A percentile compares a stretch with the other conserved stretches of the same genome.
Conservation (phyloP, 2,329 filamentous ascomycete species). For the Fusarium chuoi region DNA sequence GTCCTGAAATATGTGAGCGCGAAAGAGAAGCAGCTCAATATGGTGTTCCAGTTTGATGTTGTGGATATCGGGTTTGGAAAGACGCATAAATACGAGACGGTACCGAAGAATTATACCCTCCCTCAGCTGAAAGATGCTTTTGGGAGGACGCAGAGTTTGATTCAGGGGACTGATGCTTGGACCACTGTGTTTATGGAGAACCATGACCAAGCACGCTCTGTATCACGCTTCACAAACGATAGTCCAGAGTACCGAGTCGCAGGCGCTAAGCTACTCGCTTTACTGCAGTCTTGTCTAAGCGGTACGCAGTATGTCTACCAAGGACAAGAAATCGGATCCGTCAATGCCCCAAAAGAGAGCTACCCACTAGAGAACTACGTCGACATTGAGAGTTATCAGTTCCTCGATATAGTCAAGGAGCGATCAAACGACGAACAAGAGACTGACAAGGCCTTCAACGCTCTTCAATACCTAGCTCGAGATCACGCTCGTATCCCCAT, state of each 20-base stretch:
- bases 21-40: constrained; percentile 69
- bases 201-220: constrained; percentile 70
- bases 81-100: constrained; percentile 63
- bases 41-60: constrained; percentile 76
- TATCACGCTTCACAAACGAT: constrained; percentile 65
- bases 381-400: constrained; percentile 60
- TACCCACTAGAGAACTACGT: constrained; percentile 67
- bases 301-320: constrained; percentile 75
- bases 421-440: constrained; percentile 44
- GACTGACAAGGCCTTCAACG: constrained; percentile 49
- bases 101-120: constrained; percentile 56
- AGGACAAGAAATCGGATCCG: constrained; percentile 73
- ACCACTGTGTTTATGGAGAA: constrained; percentile 73
- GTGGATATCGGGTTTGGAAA: constrained; percentile 68
- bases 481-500: constrained; percentile 76
- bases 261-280: constrained; percentile 68
- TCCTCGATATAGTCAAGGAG: constrained; percentile 47
- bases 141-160: constrained; percentile 61
- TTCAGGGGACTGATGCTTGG: constrained; percentile 67
- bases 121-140: constrained; percentile 60
- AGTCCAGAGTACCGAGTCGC: constrained; percentile 57
- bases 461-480: constrained; percentile 53
- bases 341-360: constrained; percentile 68
- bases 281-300: constrained; percentile 61
- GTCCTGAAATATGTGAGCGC: constrained; percentile 70